Evolutionary conservation across 1,139 yeast genomes (phyloP).

Genomic region (Suhomyces choctaworum): DNA sequence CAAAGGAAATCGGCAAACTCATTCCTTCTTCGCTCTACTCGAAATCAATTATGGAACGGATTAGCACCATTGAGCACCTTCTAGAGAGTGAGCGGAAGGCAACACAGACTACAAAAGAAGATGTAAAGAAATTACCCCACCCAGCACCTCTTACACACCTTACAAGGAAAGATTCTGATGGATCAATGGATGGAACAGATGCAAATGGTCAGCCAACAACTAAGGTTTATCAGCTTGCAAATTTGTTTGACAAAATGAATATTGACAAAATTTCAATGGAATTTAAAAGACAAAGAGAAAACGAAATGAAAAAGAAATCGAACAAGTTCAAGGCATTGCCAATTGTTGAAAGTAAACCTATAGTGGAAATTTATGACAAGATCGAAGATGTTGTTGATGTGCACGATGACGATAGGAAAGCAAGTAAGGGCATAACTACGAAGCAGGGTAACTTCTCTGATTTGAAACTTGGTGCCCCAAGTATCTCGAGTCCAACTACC

Average conservation of each 20-base stretch:
- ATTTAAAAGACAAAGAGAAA: slow-evolving; percentile 83
- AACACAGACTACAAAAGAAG: slow-evolving; percentile 10
- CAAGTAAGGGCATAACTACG: slow-evolving; percentile 5
- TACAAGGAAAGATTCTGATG: slow-evolving; percentile 16
- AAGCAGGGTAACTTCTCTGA: neutral
- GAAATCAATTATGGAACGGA: slow-evolving; percentile 26
- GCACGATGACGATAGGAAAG: slow-evolving; percentile 24
- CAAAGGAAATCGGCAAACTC: slow-evolving; percentile 24
- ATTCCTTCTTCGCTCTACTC: slow-evolving; percentile 27
- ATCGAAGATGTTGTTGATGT: slow-evolving; percentile 81
- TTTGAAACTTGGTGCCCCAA: slow-evolving; percentile 3
- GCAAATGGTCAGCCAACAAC: slow-evolving; percentile 16
- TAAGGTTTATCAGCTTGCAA: slow-evolving; percentile 63
- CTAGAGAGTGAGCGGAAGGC: slow-evolving; percentile 20
- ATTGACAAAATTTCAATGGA: slow-evolving; percentile 81
- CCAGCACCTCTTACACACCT: slow-evolving; percentile 19
- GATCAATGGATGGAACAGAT: slow-evolving; percentile 9
- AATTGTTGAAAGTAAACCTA: slow-evolving; percentile 76
- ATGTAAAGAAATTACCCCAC: slow-evolving; percentile 17
- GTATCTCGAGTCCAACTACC: neutral
- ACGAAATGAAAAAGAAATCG: slow-evolving; percentile 62
- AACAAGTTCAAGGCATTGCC: slow-evolving; percentile 74
- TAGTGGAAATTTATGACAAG: slow-evolving; percentile 87
- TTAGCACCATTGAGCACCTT: slow-evolving; percentile 31
- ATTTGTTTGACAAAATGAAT: slow-evolving; percentile 72